Base-by-base conservation (phyloP, 116 monocot genomes). In the Papilionanthe hybrid region DNA sequence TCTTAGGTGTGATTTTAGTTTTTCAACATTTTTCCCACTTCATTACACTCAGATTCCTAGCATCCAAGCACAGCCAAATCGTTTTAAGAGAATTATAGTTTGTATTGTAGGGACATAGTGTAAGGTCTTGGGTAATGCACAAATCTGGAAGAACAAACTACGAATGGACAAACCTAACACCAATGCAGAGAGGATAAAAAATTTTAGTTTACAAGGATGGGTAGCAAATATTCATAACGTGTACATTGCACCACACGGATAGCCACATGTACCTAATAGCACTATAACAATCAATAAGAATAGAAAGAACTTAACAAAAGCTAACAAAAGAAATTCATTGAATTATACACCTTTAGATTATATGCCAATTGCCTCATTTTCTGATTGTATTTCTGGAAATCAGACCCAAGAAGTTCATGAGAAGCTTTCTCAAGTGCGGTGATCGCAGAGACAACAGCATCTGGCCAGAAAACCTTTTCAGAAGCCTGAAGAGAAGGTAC, bases 321-420 rank as follows among this genome's bases (percentile, higher is more conserved):
- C 12, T n/a, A 23, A 43, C 41, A 72, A 63, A 57, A 72, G 37
- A 11, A 20, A 47, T 41, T 42, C 4, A 78, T 17, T 66, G 78
- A 72, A 37, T 63, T 55, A 47, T 80, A 13, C 78, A 94, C 97
- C 93, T 98, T 98, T 11, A 98, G 88, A 87, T 98, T 98, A 81
- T 92, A 98, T 76, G 82, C 85, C 49, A 98, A 84, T 66, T 92
- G 89, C 67, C 97, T 82, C 94, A 98, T 89, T 78, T 98, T 93
- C 83, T 98, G 92, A 82, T 98, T 98, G 72, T 98, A 98, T 72
- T 94, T 98, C 83, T 83, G 85, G 76, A 92, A 94, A 78, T 94
- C 94, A 79, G 86, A 79, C 32, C 89, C 89, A 86, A 94, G 89
- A 55, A 86, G 76, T 75, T 94, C 92, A 85, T 90, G 68, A 78